Conservation (phyloP, 2,329 filamentous ascomycete species). For the Hypoxylon sp. region DNA sequence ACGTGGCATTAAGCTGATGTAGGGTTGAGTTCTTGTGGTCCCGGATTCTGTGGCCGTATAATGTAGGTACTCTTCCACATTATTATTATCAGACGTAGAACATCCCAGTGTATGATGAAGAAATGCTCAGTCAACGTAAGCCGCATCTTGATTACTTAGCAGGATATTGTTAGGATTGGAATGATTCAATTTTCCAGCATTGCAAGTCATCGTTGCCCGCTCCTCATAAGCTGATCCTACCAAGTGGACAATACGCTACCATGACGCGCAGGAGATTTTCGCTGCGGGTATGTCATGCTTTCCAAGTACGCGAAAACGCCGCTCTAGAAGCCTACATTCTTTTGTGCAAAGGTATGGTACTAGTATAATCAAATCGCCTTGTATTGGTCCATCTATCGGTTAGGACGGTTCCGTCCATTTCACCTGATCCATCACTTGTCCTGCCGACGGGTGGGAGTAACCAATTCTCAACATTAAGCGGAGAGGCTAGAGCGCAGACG, state of each 20-base stretch:
- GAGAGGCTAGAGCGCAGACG: conserved; percentile 72
- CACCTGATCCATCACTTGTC: conserved; percentile 88
- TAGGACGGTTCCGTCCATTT: conserved; percentile 89
- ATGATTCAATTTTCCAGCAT: conserved; percentile 1
- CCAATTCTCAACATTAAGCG: conserved; percentile 88
- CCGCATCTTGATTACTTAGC: not conserved
- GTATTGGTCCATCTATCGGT: conserved; percentile 41
- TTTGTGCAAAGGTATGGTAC: conserved; percentile 2
- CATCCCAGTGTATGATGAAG: not conserved
- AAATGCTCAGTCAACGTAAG: not conserved
- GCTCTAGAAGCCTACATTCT: conserved; percentile 12
- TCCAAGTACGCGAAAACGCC: not conserved
- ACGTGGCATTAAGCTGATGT: not conserved
- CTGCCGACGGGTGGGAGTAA: conserved; percentile 79
- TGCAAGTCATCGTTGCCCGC: not conserved
- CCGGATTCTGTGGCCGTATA: not conserved
- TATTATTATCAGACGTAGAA: not conserved
- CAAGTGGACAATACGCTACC: not conserved
- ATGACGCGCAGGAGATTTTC: not conserved
- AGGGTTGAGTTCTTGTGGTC: not conserved
- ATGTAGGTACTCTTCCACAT: not conserved
- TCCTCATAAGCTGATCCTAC: not conserved
- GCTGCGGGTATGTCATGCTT: conserved; percentile 1
- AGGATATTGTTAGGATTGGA: not conserved
- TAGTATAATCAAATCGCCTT: conserved; percentile 31